These are phyloP conservation scores for Eruca vesicaria DNA, from an alignment of 441 rosid species.

Conservation along the genomic window DNA sequence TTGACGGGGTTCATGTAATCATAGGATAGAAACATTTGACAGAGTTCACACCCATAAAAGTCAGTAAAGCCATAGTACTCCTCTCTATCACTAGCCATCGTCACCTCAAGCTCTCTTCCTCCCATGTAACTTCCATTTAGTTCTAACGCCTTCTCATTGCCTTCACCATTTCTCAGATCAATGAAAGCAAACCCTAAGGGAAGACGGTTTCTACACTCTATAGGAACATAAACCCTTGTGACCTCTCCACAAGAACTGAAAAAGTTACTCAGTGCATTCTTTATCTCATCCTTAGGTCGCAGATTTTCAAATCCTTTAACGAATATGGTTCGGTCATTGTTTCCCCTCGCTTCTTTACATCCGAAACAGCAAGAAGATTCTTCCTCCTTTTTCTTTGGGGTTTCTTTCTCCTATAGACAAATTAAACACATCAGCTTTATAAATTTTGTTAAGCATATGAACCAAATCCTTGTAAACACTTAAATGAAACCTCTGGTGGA, in stretches of 20 bases:
- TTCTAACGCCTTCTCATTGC: background rate
- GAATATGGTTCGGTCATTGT: background rate
- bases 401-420: background rate
- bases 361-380: background rate
- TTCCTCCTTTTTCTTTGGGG: background rate
- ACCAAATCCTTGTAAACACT: too few species aligned
- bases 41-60: background rate
- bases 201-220: background rate
- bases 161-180: background rate
- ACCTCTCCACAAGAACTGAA: conserved; percentile 1
- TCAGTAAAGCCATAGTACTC: background rate
- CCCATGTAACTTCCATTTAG: conserved; percentile 3
- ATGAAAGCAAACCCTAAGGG: background rate
- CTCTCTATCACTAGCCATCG: background rate
- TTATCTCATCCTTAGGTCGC: background rate
- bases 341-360: background rate
- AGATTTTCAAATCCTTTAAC: background rate
- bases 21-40: background rate
- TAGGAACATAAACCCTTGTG: conserved; percentile 2
- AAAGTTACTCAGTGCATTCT: background rate
- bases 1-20: background rate
- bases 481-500: background rate
- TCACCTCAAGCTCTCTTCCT: background rate
- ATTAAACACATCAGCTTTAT: background rate
- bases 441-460: background rate